Evolutionary conservation across 768 basidiomycete genomes (phyloP).

Genomic region (Lentinula guzmanii): DNA sequence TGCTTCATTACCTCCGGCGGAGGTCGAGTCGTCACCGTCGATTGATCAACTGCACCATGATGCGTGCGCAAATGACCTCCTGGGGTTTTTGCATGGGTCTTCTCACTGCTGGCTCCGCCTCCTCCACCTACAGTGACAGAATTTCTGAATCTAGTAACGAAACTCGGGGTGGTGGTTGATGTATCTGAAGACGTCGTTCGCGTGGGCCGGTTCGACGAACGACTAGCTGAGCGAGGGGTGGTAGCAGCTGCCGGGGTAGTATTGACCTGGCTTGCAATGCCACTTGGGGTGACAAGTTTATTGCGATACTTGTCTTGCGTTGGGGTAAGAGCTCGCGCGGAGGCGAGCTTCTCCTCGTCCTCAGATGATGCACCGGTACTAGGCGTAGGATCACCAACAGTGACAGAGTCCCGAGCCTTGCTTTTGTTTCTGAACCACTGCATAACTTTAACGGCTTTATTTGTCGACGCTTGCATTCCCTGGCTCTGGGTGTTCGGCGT

Average conservation of each 20-base stretch:
- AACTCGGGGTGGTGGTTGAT: slow-evolving; percentile 36
- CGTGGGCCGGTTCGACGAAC: slow-evolving; percentile 27
- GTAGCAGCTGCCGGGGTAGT: neutral
- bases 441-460: slow-evolving; percentile 94
- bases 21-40: slow-evolving; percentile 75
- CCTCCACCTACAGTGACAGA: slow-evolving; percentile 38
- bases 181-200: slow-evolving; percentile 42
- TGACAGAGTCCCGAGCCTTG: slow-evolving; percentile 39
- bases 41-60: slow-evolving; percentile 88
- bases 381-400: slow-evolving; percentile 6
- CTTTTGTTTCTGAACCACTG: slow-evolving; percentile 90
- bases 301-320: slow-evolving; percentile 23
- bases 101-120: slow-evolving; percentile 14
- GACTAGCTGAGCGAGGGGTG: slow-evolving; percentile 12
- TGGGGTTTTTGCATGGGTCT: slow-evolving; percentile 22
- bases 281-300: slow-evolving; percentile 25
- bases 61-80: slow-evolving; percentile 70
- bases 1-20: slow-evolving; percentile 89
- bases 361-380: slow-evolving; percentile 6
- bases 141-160: slow-evolving; percentile 44
- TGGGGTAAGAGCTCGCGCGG: slow-evolving; percentile 18
- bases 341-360: slow-evolving; percentile 7
- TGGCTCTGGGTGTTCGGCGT: slow-evolving; percentile 19
- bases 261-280: slow-evolving; percentile 22
- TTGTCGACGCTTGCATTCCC: slow-evolving; percentile 65